phyloP scores from a whole-genome alignment of 75 land plant genomes.

The Pinus taeda region DNA sequence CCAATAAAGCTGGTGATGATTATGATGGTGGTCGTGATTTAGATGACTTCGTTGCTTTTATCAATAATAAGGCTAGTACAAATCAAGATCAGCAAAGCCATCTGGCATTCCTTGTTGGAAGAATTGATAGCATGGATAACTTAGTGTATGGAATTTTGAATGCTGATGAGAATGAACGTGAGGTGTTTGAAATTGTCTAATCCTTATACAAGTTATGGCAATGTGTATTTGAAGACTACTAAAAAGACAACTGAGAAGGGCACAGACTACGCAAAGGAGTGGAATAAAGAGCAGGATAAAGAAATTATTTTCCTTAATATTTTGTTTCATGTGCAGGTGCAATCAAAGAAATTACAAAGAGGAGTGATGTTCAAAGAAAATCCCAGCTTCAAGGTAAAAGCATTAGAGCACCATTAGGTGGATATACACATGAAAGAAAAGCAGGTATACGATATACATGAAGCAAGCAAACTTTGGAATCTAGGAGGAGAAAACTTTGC shows the following conservation, averaged over 20 bases:
- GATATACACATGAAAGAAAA: no score
- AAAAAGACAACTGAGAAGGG: conserved; percentile 72
- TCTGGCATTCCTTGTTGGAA: conserved; percentile 76
- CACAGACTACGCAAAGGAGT: conserved; percentile 64
- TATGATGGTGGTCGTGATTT: conserved; percentile 80
- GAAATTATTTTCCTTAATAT: no score
- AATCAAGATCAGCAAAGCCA: conserved; percentile 75
- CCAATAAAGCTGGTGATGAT: conserved; percentile 89
- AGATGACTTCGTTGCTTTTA: conserved; percentile 76
- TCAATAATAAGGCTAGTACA: conserved; percentile 84
- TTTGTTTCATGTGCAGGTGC: no score
- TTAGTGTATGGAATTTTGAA: conserved; percentile 70
- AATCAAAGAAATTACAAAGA: no score
- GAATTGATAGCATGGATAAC: conserved; percentile 38
- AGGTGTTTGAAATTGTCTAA: conserved; percentile 64
- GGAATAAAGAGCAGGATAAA: no score
- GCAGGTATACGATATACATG: no score
- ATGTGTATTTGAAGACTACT: conserved; percentile 71
- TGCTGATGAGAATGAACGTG: conserved; percentile 55
- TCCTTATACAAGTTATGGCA: conserved; percentile 69
- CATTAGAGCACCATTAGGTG: no score
- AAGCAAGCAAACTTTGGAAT: no score
- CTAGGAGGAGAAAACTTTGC: no score
- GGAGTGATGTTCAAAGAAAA: no score
- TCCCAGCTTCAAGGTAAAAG: no score